Evolutionary conservation across 768 basidiomycete species (phyloP), one percentile per base, ranked within the genome.

Genomic region (Amyloporia xantha): DNA sequence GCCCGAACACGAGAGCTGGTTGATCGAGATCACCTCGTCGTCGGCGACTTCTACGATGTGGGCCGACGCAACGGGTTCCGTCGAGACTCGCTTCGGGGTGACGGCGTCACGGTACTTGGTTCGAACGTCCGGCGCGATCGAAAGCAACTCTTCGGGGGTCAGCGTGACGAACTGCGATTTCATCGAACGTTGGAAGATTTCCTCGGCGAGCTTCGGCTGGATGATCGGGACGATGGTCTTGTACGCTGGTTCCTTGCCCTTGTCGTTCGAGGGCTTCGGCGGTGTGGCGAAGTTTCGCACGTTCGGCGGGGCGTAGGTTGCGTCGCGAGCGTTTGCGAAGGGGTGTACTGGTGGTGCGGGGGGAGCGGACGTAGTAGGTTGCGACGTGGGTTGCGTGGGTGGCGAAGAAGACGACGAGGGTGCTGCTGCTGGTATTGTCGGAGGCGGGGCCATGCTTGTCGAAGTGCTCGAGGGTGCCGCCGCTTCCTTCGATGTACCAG

Each of bases 281-380:
- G 52, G 26, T 49, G 52, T 5, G 35, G 48, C 41, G 52, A 51
- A 42, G 52, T 60, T 46, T 43, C 54, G 39, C 39, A 54, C 12
- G 28, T 52, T 2, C 19, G 47, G 25, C 23, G 44, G 42, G 2
- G 36, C 37, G 28, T 48, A 49, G 19, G 42, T 45, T 28, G 51
- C 12, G 47, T 46, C 39, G n/a, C 37, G 51, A 1, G 21, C 41
- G 44, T 36, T 20, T 39, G 48, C 46, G 53, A 50, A 42, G 26
- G 53, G 47, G 33, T 48, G 26, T 45, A 49, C 17, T 23, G 46
- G 21, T 41, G 58, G 41, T 13, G 41, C 35, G 9, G 45, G 39
- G 17, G 49, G 44, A 2, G 52, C 54, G 12, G 53, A 48, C 15
- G 30, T 33, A 33, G 30, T 33, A 33, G 30, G 30, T 7, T 33